Conservation (phyloP, 352 stramenopile genomes). For the Albugo laibachii region DNA sequence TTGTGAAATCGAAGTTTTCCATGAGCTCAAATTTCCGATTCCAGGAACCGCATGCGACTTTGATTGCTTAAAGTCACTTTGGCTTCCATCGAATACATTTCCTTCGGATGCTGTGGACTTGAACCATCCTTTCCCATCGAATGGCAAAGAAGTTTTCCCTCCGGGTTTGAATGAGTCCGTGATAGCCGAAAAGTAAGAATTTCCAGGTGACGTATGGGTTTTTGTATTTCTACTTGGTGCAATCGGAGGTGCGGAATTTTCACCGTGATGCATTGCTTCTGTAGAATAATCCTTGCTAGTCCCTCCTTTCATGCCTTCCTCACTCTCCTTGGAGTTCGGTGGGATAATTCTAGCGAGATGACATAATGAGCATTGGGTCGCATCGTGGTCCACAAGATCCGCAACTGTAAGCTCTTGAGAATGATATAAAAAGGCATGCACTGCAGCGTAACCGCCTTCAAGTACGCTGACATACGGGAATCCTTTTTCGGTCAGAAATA, state of each 20-base stretch:
- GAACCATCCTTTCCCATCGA: too few relatives aligned
- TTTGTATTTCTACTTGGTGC: too few relatives aligned
- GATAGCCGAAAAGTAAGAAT: conserved; percentile 53
- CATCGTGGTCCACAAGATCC: conserved; percentile 58
- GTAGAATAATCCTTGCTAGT: neutral
- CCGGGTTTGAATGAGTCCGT: conserved; percentile 39
- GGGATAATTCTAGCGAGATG: conserved; percentile 11
- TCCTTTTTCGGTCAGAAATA: conserved; percentile 50
- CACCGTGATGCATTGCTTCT: neutral
- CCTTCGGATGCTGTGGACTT: too few relatives aligned
- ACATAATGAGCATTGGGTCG: conserved; percentile 32
- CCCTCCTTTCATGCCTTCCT: neutral
- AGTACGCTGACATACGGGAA: conserved; percentile 62
- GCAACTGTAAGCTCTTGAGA: conserved; percentile 32
- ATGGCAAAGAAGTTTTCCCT: conserved; percentile 13
- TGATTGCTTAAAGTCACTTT: too few relatives aligned
- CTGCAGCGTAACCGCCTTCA: conserved; percentile 42
- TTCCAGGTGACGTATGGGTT: neutral
- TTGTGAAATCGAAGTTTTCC: too few relatives aligned
- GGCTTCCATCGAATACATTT: too few relatives aligned
- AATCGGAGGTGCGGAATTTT: too few relatives aligned
- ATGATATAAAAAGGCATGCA: conserved; percentile 26
- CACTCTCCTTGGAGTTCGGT: neutral
- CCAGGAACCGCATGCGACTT: too few relatives aligned
- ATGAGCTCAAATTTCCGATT: too few relatives aligned